Evolutionary conservation across 208 protist genomes (phyloP).

Genomic region (Trypanosoma brucei): DNA sequence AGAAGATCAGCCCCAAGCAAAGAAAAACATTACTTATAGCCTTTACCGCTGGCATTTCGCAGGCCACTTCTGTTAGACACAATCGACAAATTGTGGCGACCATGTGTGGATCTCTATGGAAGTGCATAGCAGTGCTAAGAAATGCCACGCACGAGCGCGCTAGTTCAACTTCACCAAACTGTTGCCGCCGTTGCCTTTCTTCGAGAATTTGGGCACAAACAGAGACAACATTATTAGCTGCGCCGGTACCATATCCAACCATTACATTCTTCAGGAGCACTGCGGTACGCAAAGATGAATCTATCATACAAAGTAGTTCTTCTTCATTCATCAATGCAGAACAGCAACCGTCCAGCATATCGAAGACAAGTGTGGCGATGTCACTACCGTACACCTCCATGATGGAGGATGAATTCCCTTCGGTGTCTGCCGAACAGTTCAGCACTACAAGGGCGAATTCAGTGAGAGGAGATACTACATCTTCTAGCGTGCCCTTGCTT

Average conservation of each 20-base stretch:
- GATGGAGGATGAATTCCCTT: not conserved
- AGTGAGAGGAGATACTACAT: slow-evolving; percentile 1
- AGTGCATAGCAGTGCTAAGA: slow-evolving; percentile 14
- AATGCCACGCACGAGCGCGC: slow-evolving; percentile 41
- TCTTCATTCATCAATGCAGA: slow-evolving; percentile 28
- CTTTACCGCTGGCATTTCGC: not conserved
- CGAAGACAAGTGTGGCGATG: slow-evolving; percentile 37
- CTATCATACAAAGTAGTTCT: not conserved
- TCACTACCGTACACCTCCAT: slow-evolving; percentile 31
- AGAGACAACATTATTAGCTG: not conserved
- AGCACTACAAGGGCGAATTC: slow-evolving; percentile 2
- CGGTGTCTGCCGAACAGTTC: slow-evolving; percentile 3
- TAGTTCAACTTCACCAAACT: slow-evolving; percentile 23
- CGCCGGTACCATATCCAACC: not conserved
- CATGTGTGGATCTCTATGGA: slow-evolving; percentile 1
- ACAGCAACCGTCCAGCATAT: slow-evolving; percentile 50
- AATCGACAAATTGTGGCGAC: slow-evolving; percentile 9
- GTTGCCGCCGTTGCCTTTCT: slow-evolving; percentile 3
- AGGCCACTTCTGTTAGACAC: slow-evolving; percentile 3
- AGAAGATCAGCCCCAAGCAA: slow-evolving; percentile 16
- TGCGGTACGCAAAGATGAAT: not conserved
- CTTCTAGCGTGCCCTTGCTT: slow-evolving; percentile 4
- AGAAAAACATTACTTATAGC: slow-evolving; percentile 19
- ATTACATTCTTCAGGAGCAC: slow-evolving; percentile 12
- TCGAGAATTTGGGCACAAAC: slow-evolving; percentile 13